Conservation (phyloP, 2,329 filamentous ascomycete species). For the Talaromyces sp. region DNA sequence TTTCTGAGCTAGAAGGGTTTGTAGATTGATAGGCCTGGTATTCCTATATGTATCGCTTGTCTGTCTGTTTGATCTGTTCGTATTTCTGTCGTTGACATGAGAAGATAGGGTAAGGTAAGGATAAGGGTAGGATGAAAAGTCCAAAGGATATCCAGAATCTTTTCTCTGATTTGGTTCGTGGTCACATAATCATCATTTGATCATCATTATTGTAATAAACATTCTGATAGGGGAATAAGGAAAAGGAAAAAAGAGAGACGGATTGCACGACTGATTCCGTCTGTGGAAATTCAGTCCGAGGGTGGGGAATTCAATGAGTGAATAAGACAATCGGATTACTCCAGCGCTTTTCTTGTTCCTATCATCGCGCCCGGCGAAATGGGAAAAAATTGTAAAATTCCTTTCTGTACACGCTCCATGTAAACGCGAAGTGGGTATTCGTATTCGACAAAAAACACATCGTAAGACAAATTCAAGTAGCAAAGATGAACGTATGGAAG, state of each 20-base stretch:
- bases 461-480: neutral
- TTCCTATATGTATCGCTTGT: neutral
- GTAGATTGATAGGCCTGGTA: neutral
- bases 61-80: constrained; percentile 1
- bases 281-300: neutral
- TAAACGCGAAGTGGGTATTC: constrained; percentile 22
- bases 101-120: neutral
- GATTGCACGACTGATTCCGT: neutral
- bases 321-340: constrained; percentile 14
- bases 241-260: neutral
- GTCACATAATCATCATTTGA: neutral
- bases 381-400: constrained; percentile 13
- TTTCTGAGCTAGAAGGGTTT: neutral
- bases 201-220: neutral
- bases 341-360: constrained; percentile 6
- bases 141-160: neutral
- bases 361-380: constrained; percentile 13
- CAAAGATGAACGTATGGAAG: neutral
- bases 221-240: neutral
- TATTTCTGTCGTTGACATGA: neutral
- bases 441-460: constrained; percentile 10
- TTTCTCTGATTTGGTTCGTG: constrained; percentile 10
- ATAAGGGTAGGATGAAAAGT: neutral
- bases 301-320: constrained; percentile 17
- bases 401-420: constrained; percentile 20